phyloP scores from a whole-genome alignment of 1,284 basidiomycete species.

The Tilletia indica region DNA sequence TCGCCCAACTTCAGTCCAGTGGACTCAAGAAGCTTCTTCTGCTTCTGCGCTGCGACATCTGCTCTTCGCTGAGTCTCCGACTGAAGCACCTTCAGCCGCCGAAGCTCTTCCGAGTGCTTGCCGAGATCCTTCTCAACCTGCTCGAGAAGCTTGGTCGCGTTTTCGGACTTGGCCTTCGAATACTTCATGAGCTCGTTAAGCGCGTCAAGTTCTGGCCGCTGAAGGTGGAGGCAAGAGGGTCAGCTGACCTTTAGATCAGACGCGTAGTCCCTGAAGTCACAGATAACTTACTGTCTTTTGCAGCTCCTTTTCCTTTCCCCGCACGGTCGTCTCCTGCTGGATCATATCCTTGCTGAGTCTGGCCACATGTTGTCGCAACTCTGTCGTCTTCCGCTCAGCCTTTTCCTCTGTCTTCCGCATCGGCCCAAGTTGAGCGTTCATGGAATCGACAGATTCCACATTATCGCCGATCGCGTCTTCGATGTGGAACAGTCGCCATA shows the following conservation, averaged over 20 bases:
- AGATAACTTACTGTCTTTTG: neutral
- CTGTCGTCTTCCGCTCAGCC: constrained; percentile 63
- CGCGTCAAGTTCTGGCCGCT: constrained; percentile 44
- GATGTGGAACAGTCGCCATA: constrained; percentile 89
- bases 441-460: constrained; percentile 40
- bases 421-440: constrained; percentile 36
- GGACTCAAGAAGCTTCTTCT: constrained; percentile 68
- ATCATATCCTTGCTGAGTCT: constrained; percentile 71
- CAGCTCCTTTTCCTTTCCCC: constrained; percentile 75
- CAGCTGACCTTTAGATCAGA: neutral
- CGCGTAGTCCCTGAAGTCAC: neutral
- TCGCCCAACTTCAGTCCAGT: constrained; percentile 76
- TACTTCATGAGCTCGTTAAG: constrained; percentile 85
- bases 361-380: constrained; percentile 62
- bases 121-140: constrained; percentile 70
- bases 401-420: constrained; percentile 29
- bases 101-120: constrained; percentile 66
- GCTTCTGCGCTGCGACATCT: constrained; percentile 64
- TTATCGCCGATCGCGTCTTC: constrained; percentile 59
- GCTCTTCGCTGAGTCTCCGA: constrained; percentile 63
- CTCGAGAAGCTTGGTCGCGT: constrained; percentile 67
- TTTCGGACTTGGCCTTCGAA: constrained; percentile 72
- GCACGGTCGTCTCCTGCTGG: constrained; percentile 73
- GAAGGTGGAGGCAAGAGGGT: constrained; percentile 9
- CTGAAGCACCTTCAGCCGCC: constrained; percentile 69